Percentiles rank a stretch among this genome's conserved stretches.
Conservation (phyloP, 2,329 filamentous ascomycete species). For the Grosmannia clavigera region DNA sequence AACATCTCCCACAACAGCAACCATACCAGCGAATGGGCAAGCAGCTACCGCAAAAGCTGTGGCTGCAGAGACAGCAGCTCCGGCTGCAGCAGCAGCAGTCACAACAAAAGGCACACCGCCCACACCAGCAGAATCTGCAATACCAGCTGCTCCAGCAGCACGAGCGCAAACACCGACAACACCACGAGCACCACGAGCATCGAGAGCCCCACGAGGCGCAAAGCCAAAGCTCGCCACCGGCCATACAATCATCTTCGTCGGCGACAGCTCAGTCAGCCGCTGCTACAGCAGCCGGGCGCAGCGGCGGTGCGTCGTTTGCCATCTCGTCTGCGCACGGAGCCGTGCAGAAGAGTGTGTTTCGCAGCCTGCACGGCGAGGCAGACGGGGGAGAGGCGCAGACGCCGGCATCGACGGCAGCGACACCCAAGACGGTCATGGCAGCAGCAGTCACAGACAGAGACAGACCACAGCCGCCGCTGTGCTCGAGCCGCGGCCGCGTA, state of each 20-base stretch:
- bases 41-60: conserved; percentile 7
- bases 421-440: background rate
- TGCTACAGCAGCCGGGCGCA: background rate
- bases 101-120: conserved; percentile 1
- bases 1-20: background rate
- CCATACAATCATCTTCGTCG: background rate
- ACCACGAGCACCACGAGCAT: conserved; percentile 1
- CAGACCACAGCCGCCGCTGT: conserved; percentile 3
- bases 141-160: background rate
- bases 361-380: conserved; percentile 5
- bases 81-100: conserved; percentile 1
- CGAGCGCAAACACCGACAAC: background rate
- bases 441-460: background rate
- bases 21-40: conserved; percentile 1
- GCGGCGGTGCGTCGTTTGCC: background rate
- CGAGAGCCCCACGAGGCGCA: background rate
- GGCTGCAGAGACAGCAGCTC: conserved; percentile 5
- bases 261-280: background rate
- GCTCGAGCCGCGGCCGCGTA: conserved; percentile 7
- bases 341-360: conserved; percentile 1
- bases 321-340: background rate
- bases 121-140: conserved; percentile 2
- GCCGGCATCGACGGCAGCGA: background rate
- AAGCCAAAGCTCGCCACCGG: background rate
- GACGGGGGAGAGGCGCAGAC: background rate